Conservation (phyloP, 768 basidiomycete species). For the Lactarius indigo region DNA sequence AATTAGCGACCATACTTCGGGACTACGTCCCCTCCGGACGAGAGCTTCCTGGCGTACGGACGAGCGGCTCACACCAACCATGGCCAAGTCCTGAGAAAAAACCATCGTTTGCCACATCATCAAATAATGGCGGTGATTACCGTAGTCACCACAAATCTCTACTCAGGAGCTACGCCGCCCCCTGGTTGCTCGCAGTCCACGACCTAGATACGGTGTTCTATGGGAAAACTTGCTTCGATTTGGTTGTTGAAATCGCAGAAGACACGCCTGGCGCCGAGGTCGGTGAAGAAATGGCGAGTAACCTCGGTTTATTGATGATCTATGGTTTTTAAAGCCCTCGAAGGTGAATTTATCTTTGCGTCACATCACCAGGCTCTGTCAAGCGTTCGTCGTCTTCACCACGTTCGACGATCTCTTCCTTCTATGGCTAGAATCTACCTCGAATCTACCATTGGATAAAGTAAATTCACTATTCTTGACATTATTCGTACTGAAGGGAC, state of each 20-base stretch:
- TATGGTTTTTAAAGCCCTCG: neutral
- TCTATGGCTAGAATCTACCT: constrained; percentile 53
- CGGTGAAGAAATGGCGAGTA: constrained; percentile 12
- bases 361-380: constrained; percentile 50
- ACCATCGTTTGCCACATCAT: constrained; percentile 39
- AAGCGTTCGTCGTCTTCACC: constrained; percentile 52
- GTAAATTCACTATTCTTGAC: constrained; percentile 32
- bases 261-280: constrained; percentile 24
- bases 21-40: constrained; percentile 60
- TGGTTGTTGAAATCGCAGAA: constrained; percentile 46
- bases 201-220: constrained; percentile 55
- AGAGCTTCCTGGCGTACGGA: constrained; percentile 61
- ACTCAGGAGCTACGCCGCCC: constrained; percentile 50
- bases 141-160: constrained; percentile 55
- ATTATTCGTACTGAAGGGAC: constrained; percentile 5
- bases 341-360: constrained; percentile 36
- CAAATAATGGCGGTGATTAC: constrained; percentile 68
- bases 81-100: constrained; percentile 48
- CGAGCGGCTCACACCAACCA: constrained; percentile 39
- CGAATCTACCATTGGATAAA: constrained; percentile 36
- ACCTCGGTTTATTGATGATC: neutral
- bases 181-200: constrained; percentile 71
- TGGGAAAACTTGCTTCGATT: constrained; percentile 48
- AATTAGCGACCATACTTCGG: constrained; percentile 60
- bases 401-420: constrained; percentile 56